Evolutionary conservation across 1,139 yeast genomes (phyloP).

Genomic region (Yamadazyma sp.): DNA sequence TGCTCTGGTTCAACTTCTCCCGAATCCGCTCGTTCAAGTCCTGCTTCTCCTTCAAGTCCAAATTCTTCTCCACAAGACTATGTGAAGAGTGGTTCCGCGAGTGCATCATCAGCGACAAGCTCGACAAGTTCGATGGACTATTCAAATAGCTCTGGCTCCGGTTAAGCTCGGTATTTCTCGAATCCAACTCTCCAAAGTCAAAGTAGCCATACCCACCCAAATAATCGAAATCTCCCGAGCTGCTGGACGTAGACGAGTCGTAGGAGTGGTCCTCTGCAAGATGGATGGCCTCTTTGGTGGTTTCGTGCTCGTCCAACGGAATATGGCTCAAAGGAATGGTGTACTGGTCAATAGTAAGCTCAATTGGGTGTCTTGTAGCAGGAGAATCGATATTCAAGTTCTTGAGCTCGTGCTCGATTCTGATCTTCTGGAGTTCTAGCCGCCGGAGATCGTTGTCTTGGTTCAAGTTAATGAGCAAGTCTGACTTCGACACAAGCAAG

Average conservation of each 20-base stretch:
- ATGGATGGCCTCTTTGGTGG: slow-evolving; percentile 1
- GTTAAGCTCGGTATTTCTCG: slow-evolving; percentile 16
- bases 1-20: slow-evolving; percentile 30
- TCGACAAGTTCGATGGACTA: slow-evolving; percentile 22
- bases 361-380: slow-evolving; percentile 39
- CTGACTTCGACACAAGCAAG: slow-evolving; percentile 43
- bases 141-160: slow-evolving; percentile 21
- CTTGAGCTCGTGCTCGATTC: slow-evolving; percentile 38
- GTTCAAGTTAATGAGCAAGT: slow-evolving; percentile 28
- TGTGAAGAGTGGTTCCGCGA: slow-evolving; percentile 35
- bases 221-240: slow-evolving; percentile 28
- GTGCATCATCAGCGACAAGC: slow-evolving; percentile 29
- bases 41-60: slow-evolving; percentile 29
- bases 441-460: slow-evolving; percentile 37
- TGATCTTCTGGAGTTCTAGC: slow-evolving; percentile 33
- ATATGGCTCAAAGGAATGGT: slow-evolving; percentile 20
- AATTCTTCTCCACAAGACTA: slow-evolving; percentile 21
- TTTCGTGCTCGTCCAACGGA: slow-evolving; percentile 4
- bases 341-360: slow-evolving; percentile 24
- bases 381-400: slow-evolving; percentile 28
- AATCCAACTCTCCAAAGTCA: slow-evolving; percentile 60
- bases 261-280: not conserved
- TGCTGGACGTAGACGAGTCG: slow-evolving; percentile 10
- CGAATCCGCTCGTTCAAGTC: slow-evolving; percentile 36
- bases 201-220: slow-evolving; percentile 77